phyloP scores from a whole-genome alignment of 202 grass and related monocot species.

The Dendrocalamus latiflorus region DNA sequence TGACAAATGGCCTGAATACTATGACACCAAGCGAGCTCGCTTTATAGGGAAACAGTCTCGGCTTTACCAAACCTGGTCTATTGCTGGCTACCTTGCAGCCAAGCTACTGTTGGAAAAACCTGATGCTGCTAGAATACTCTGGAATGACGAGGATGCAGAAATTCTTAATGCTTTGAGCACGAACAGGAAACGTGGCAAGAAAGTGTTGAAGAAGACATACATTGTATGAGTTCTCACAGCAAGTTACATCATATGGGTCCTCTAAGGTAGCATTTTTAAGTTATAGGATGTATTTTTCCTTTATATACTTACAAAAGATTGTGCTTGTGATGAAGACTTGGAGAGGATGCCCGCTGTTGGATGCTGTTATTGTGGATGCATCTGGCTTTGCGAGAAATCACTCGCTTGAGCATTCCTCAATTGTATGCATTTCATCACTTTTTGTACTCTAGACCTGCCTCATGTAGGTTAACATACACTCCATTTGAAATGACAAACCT shows the following conservation, averaged over 20 bases:
- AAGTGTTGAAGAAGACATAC: constrained; percentile 85
- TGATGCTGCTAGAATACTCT: constrained; percentile 67
- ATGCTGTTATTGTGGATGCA: constrained; percentile 62
- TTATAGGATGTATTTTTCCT: constrained; percentile 27
- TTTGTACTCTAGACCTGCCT: constrained; percentile 7
- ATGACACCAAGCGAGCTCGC: constrained; percentile 72
- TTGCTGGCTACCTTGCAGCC: constrained; percentile 75
- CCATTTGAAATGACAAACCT: background rate
- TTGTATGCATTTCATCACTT: background rate
- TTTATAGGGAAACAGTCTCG: constrained; percentile 92
- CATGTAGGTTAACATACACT: background rate
- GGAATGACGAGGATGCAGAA: constrained; percentile 84
- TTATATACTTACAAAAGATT: constrained; percentile 37
- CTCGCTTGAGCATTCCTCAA: constrained; percentile 13
- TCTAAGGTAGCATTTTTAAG: constrained; percentile 28
- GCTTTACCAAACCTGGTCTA: constrained; percentile 93
- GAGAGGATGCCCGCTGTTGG: constrained; percentile 19
- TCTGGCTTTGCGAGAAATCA: constrained; percentile 40
- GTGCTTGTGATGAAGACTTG: constrained; percentile 5
- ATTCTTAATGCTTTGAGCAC: constrained; percentile 84
- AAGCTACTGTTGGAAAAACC: constrained; percentile 75
- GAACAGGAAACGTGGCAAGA: constrained; percentile 62
- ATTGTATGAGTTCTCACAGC: constrained; percentile 43
- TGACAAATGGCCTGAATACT: constrained; percentile 94
- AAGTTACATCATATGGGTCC: background rate